These are phyloP conservation scores for Astrothelium subdiscretum DNA, from an alignment of 495 filamentous ascomycete species.

Conservation along the genomic window DNA sequence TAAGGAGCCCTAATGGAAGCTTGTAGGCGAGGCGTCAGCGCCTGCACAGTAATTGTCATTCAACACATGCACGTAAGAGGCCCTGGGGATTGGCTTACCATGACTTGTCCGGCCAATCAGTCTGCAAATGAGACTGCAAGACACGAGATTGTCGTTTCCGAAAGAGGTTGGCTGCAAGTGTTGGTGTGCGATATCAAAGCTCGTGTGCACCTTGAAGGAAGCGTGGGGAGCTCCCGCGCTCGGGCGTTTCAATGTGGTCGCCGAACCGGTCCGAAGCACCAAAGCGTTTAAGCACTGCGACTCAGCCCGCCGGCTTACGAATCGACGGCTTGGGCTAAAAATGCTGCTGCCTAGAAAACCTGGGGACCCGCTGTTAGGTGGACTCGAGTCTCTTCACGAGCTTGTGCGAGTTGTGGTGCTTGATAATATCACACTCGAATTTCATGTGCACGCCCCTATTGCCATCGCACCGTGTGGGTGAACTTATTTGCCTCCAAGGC, in stretches of 20 bases:
- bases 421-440: not conserved
- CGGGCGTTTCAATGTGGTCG: not conserved
- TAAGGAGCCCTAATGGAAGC: constrained; percentile 88
- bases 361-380: constrained; percentile 6
- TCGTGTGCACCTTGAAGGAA: not conserved
- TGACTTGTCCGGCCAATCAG: not conserved
- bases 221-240: not conserved
- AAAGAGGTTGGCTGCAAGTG: not conserved
- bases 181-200: not conserved
- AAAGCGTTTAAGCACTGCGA: not conserved
- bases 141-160: not conserved
- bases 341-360: not conserved
- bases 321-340: not conserved
- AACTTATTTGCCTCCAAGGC: not conserved
- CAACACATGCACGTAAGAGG: not conserved
- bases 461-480: not conserved
- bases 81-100: not conserved
- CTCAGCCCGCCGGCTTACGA: constrained; percentile 1
- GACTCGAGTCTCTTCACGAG: not conserved
- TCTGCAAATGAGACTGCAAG: not conserved
- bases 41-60: not conserved
- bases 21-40: constrained; percentile 25
- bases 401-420: not conserved
- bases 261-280: not conserved
- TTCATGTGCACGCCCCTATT: no score